Base-by-base conservation (phyloP, 2,329 filamentous ascomycete genomes). In the Aspergillus aculeatus region DNA sequence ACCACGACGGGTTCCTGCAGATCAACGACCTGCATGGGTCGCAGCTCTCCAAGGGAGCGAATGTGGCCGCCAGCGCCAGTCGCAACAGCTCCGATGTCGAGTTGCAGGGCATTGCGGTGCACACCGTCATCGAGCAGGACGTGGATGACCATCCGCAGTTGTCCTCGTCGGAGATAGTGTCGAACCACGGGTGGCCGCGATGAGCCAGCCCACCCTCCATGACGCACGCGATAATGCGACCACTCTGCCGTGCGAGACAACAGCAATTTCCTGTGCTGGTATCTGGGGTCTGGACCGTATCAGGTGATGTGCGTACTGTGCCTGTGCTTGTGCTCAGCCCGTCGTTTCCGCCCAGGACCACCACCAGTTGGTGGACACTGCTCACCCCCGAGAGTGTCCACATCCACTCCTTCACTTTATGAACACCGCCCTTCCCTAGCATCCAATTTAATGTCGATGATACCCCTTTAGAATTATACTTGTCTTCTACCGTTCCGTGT, bases 1-100 rank as follows among this genome's bases (percentile, higher is more conserved):
- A 58, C 21, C 48, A 52, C 5, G 59, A 61, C n/a, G 56, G 59
- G 5, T 61, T 61, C n/a, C 56, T 51, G 11, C 56, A 53, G 38
- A 61, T 61, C 14, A 48, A 52, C 31, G 51, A 61, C 14, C 51
- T 32, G 1, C 47, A 58, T 9, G 51, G 48, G 16, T 53, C 51
- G 19, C 35, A 41, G 21, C 32, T 38, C 1, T 53, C 51, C 51
- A 53, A 53, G 32, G 35, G 35, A 4, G 32, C 51, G 23, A 21
- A 47, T n/a, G 6, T 35, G 14, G 16, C 21, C 24, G 7, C 44
- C 47, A 44, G 24, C 5, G 38, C 29, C 5, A 51, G 51, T 11
- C 23, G 47, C 14, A 26, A 31, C 5, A 61, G 59, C 19, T 61
- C 56, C 1, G 59, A 58, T 5, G 47, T 61, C 26, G 59, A 58